These are phyloP conservation scores for Corymbia calophylla DNA, from an alignment of 441 rosid species.

Conservation along the genomic window DNA sequence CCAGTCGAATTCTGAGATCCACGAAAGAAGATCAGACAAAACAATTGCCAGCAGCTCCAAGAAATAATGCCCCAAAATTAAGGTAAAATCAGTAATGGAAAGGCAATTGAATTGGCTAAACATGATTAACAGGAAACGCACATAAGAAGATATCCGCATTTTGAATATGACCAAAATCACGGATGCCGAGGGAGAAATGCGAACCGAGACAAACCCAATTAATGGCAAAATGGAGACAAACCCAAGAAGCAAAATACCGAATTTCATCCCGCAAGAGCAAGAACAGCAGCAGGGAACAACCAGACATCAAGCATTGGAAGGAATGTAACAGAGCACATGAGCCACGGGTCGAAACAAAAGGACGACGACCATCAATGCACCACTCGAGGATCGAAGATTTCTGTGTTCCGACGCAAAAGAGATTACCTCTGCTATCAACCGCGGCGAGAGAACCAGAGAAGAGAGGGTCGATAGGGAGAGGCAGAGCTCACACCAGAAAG, in stretches of 20 bases:
- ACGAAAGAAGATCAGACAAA: neutral
- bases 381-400: neutral
- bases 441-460: neutral
- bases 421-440: neutral
- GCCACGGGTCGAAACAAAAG: neutral
- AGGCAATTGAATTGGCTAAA: neutral
- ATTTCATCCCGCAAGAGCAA: neutral
- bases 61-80: neutral
- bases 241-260: neutral
- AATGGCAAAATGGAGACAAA: neutral
- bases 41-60: neutral
- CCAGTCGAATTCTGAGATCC: neutral
- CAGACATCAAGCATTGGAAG: neutral
- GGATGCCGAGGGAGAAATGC: neutral
- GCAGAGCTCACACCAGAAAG: neutral
- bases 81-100: neutral
- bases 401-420: neutral
- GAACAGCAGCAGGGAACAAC: neutral
- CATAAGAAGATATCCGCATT: neutral
- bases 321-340: neutral
- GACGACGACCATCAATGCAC: neutral
- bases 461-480: neutral
- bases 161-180: neutral
- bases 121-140: neutral
- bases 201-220: neutral